Evolutionary conservation across 225 moss, liverwort and hornwort species (phyloP).

Genomic region (Lunularia cruciata): DNA sequence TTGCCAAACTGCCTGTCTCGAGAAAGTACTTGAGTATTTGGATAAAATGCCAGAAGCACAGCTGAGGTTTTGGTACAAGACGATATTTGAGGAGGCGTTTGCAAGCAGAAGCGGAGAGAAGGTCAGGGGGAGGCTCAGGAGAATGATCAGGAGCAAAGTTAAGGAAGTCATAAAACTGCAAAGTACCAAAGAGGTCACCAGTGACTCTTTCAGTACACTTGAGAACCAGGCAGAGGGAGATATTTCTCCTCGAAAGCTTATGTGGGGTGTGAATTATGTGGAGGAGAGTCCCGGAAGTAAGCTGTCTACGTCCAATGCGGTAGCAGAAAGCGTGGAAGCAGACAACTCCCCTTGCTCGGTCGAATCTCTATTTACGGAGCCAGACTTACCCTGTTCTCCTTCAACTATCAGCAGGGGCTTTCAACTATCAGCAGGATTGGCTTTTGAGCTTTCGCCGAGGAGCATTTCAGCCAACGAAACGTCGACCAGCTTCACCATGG

Average conservation of each 20-base stretch:
- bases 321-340: neutral
- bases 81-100: slow-evolving; percentile 26
- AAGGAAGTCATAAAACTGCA: slow-evolving; percentile 10
- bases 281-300: slow-evolving; percentile 15
- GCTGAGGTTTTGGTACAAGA: slow-evolving; percentile 35
- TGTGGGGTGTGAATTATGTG: neutral
- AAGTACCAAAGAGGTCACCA: neutral
- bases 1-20: slow-evolving; percentile 32
- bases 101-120: slow-evolving; percentile 35
- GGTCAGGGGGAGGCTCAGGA: slow-evolving; percentile 42
- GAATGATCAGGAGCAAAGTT: slow-evolving; percentile 31
- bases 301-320: slow-evolving; percentile 9
- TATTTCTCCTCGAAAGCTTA: neutral
- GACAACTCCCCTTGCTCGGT: neutral
- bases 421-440: slow-evolving; percentile 2
- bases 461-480: neutral
- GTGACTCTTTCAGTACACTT: neutral
- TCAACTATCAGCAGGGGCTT: neutral
- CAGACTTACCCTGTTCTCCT: neutral
- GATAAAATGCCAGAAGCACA: slow-evolving; percentile 41
- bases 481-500: neutral
- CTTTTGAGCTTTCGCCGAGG: neutral
- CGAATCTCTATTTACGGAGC: neutral
- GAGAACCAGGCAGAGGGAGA: neutral
- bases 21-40: slow-evolving; percentile 27